phyloP scores from a whole-genome alignment of 2,329 filamentous ascomycete genomes.

The Passalora sequoiae region DNA sequence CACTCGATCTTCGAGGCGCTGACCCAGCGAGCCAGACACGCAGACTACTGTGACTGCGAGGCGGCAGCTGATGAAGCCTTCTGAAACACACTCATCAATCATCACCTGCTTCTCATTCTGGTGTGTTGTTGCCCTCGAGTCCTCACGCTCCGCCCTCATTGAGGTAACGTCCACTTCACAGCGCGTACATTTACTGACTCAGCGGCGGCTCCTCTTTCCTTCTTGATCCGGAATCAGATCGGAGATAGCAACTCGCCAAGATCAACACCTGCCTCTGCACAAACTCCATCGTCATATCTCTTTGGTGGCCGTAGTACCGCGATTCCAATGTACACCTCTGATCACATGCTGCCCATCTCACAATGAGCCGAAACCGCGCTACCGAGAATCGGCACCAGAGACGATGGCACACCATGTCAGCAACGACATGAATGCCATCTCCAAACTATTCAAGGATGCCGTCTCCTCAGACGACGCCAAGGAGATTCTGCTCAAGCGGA shows the following conservation, averaged over 20 bases:
- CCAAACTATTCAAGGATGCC: conserved; percentile 63
- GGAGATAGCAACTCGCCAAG: not conserved
- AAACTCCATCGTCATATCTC: too few species aligned
- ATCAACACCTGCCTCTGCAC: not conserved
- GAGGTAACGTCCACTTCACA: too few species aligned
- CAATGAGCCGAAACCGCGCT: conserved; percentile 14
- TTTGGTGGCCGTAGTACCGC: too few species aligned
- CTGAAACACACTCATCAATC: conserved; percentile 1
- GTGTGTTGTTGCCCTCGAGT: too few species aligned
- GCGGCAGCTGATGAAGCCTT: not conserved
- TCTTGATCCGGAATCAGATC: too few species aligned
- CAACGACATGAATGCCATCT: conserved; percentile 74
- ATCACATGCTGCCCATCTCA: conserved; percentile 11
- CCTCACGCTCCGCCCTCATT: too few species aligned
- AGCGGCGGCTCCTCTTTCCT: too few species aligned
- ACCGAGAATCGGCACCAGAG: conserved; percentile 10
- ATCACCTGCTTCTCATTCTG: too few species aligned
- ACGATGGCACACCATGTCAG: conserved; percentile 70
- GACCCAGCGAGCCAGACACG: too few species aligned
- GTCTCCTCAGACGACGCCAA: conserved; percentile 50
- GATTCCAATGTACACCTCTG: too few species aligned
- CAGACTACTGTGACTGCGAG: not conserved
- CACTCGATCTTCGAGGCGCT: too few species aligned
- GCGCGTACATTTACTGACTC: too few species aligned
- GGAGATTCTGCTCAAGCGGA: conserved; percentile 67